Evolutionary conservation across 352 stramenopile species (phyloP), one percentile per base, ranked within the genome.

Genomic region (Phytophthora lateralis): DNA sequence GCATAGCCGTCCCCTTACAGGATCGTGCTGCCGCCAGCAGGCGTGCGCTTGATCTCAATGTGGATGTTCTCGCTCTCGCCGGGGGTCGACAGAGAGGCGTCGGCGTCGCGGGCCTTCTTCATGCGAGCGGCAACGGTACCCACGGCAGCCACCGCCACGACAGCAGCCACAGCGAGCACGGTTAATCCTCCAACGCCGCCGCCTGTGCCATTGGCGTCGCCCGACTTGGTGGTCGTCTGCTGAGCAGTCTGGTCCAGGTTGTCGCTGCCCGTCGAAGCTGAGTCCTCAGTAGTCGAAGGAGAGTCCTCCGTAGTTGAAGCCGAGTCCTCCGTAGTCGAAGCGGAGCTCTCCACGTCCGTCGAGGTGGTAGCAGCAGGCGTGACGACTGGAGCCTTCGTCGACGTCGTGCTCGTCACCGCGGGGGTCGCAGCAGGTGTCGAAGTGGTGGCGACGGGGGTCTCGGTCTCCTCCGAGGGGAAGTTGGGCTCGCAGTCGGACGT

Each of bases 21-120:
- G 32, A 79, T 76, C 38, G 71, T 79, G 63, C 67, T 79, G 45
- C 71, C 67, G 29, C 60, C 68, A n/a, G 67, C 68, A 38, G 71
- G 71, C 30, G 71, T 79, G 41, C 51, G 63, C 60, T 69, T 76
- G 43, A 79, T 73, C 55, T 79, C 71, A 45, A 79, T 67, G 45
- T 76, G 68, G 21, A 76, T 76, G 39, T 70, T 62, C 45, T 67
- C 62, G 43, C 50, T 60, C 38, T 75, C 67, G 14, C 58, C 63
- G 14, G 67, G 67, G 15, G 67, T 75, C 21, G 45, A 37, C 30
- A 75, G 51, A 26, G 56, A 27, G 7, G 49, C 67, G 34, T 75
- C 62, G 37, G 47, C 53, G 4, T 69, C 59, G 37, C 52, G 66
- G 8, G 52, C 17, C 21, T 73, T 70, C 50, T 74, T 76, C 27